Evolutionary conservation across 139 green algal species (phyloP), one percentile per base, ranked within the genome.

Genomic region (Dunaliella primolecta): DNA sequence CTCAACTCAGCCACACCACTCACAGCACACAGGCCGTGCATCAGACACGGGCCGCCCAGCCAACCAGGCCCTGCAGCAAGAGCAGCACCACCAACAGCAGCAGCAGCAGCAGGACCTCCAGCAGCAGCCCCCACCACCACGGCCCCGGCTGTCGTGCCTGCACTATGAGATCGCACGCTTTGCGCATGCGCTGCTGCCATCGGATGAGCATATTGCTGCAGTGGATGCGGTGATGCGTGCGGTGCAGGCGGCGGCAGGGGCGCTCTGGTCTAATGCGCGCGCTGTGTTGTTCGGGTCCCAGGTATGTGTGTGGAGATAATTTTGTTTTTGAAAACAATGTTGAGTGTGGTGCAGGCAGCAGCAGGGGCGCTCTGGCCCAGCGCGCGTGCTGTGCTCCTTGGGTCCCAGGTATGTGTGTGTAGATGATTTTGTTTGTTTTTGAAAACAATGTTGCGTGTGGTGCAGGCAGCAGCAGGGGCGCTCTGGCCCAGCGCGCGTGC

Each of bases 211-310:
- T 72, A 81, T 89, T 25, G 33, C 80, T 25, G 38, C 82, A n/a
- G 78, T 95, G 72, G 46, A 27, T 0, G 25, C 76, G 11, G 86
- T 81, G 1, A 30, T 94, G 80, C 74, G 79, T 3, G 87, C 80
- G 31, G 82, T 97, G 15, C 83, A 87, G 37, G 35, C 32, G 0
- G 89, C 81, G 2, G 89, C 86, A 0, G 3, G 29, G 3, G 34
- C n/a, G 11, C 76, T 96, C 15, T 96, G 93, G 93, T 91, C 87
- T 0, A 7, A 89, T 0, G 87, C 89, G 2, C 80, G 83, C 1
- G 89, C 91, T 2, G 86, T 88, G n/a, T 88, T 96, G 29, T 97
- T 97, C 82, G 94, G 94, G 27, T 94, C 90, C 1, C 93, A 96
- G 88, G 91, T 92, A 83, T 11, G 81, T 21, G 36, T 31, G 75